Percentiles rank a stretch among this genome's conserved stretches.
Evolutionary conservation across 2,329 filamentous ascomycete species (phyloP).

Genomic region (Peltaster fructicola): DNA sequence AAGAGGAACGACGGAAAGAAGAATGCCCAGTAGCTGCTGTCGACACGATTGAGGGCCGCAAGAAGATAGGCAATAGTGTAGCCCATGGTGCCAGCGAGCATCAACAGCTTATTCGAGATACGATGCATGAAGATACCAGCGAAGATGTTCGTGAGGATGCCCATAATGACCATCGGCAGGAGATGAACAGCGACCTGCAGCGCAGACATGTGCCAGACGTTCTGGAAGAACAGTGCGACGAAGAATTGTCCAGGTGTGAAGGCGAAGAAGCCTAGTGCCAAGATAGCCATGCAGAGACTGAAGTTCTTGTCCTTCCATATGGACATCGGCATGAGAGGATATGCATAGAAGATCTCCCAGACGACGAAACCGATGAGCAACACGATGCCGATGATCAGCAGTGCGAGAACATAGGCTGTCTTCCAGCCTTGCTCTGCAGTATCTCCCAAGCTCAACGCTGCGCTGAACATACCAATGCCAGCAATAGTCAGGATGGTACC

Average conservation of each 20-base stretch:
- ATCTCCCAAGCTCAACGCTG: slow-evolving; percentile 36
- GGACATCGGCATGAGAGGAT: slow-evolving; percentile 35
- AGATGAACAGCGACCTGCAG: slow-evolving; percentile 44
- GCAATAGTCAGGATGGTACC: slow-evolving; percentile 43
- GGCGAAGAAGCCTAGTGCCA: slow-evolving; percentile 43
- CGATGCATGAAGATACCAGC: slow-evolving; percentile 44
- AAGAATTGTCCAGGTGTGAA: slow-evolving; percentile 29
- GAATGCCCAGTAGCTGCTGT: slow-evolving; percentile 46
- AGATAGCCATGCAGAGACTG: slow-evolving; percentile 38
- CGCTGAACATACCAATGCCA: slow-evolving; percentile 49
- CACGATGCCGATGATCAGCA: slow-evolving; percentile 41
- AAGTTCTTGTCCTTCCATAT: slow-evolving; percentile 47
- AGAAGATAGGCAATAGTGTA: slow-evolving; percentile 34
- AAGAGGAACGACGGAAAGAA: slow-evolving; percentile 44
- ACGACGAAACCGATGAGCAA: slow-evolving; percentile 40
- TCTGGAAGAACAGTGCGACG: slow-evolving; percentile 48
- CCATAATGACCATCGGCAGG: slow-evolving; percentile 46
- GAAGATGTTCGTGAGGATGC: slow-evolving; percentile 44
- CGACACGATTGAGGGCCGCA: slow-evolving; percentile 36
- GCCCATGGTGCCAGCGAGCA: slow-evolving; percentile 32
- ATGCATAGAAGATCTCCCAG: slow-evolving; percentile 40
- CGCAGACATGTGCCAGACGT: slow-evolving; percentile 33
- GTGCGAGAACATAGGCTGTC: slow-evolving; percentile 41
- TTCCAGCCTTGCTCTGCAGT: slow-evolving; percentile 44
- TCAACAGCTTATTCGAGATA: slow-evolving; percentile 46